Percentiles rank a stretch among this genome's conserved stretches.
Conservation (phyloP, 768 basidiomycete genomes). For the Leucocoprinus sp. region DNA sequence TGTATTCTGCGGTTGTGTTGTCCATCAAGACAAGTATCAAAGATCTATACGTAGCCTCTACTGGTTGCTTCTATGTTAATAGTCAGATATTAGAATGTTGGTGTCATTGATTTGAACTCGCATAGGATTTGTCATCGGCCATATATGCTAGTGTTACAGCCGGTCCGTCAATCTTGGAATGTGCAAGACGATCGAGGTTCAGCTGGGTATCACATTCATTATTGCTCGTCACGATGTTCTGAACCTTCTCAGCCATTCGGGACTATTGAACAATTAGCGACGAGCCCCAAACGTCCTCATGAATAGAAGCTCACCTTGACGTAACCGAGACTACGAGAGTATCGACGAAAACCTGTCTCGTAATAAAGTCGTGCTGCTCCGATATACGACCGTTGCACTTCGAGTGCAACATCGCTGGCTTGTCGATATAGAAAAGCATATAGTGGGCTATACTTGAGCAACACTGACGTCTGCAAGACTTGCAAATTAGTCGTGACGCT, state of each 20-base stretch:
- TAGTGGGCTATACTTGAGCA: slow-evolving; percentile 76
- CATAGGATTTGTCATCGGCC: slow-evolving; percentile 84
- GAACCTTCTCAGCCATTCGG: slow-evolving; percentile 62
- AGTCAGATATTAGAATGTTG: too few species aligned
- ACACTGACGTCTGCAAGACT: slow-evolving; percentile 79
- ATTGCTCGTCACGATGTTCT: slow-evolving; percentile 44
- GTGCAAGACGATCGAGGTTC: slow-evolving; percentile 50
- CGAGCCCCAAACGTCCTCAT: background rate
- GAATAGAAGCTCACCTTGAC: slow-evolving; percentile 49
- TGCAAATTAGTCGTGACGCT: slow-evolving; percentile 91
- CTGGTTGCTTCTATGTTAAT: slow-evolving; percentile 58
- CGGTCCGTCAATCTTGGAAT: slow-evolving; percentile 74
- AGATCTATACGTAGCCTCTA: slow-evolving; percentile 82
- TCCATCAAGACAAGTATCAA: slow-evolving; percentile 87
- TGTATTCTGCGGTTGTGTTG: slow-evolving; percentile 89
- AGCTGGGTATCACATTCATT: slow-evolving; percentile 34
- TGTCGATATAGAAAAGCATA: slow-evolving; percentile 83
- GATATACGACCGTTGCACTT: slow-evolving; percentile 83
- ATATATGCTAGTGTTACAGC: slow-evolving; percentile 76
- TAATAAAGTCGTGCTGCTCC: slow-evolving; percentile 83
- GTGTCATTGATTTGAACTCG: too few species aligned
- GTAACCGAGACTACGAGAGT: slow-evolving; percentile 71
- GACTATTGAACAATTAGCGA: slow-evolving; percentile 33
- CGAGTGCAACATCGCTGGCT: slow-evolving; percentile 71
- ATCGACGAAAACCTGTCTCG: slow-evolving; percentile 91